phyloP scores from a whole-genome alignment of 768 basidiomycete genomes.

The Phylloporus sp. region DNA sequence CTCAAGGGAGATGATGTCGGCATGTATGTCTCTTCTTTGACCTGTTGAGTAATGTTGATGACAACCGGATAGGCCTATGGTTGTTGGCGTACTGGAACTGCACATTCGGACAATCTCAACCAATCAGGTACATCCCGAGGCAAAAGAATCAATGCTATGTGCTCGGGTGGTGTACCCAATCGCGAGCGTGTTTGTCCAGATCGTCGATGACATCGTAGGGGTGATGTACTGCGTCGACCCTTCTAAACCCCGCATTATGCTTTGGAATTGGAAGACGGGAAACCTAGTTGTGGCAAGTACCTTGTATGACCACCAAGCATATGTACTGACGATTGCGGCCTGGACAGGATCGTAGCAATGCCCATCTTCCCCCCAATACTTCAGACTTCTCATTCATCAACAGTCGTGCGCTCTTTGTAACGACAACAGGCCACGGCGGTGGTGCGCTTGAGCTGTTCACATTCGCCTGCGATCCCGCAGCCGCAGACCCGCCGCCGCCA shows the following conservation, averaged over 20 bases:
- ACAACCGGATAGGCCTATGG: background rate
- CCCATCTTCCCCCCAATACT: slow-evolving; percentile 24
- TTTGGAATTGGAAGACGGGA: slow-evolving; percentile 54
- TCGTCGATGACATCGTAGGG: slow-evolving; percentile 52
- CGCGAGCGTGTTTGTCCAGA: slow-evolving; percentile 41
- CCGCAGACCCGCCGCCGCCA: background rate
- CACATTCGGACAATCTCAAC: slow-evolving; percentile 44
- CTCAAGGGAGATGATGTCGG: slow-evolving; percentile 27
- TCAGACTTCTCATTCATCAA: slow-evolving; percentile 49
- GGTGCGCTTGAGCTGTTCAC: slow-evolving; percentile 45
- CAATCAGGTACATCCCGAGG: slow-evolving; percentile 40
- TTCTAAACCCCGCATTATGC: slow-evolving; percentile 21
- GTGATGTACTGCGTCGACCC: slow-evolving; percentile 38
- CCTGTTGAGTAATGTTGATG: background rate
- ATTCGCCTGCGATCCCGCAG: slow-evolving; percentile 25
- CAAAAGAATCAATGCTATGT: slow-evolving; percentile 29
- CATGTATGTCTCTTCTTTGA: slow-evolving; percentile 10
- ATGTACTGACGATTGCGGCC: background rate
- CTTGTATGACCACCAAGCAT: background rate
- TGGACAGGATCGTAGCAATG: slow-evolving; percentile 28
- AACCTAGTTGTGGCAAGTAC: slow-evolving; percentile 39
- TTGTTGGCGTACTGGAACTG: slow-evolving; percentile 29
- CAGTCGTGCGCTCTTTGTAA: slow-evolving; percentile 41
- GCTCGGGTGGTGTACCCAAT: slow-evolving; percentile 21
- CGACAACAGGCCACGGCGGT: slow-evolving; percentile 31